Evolutionary conservation across 1,284 basidiomycete species (phyloP), one percentile per base, ranked within the genome.

Genomic region (Melanopsichium pennsylvanicum): DNA sequence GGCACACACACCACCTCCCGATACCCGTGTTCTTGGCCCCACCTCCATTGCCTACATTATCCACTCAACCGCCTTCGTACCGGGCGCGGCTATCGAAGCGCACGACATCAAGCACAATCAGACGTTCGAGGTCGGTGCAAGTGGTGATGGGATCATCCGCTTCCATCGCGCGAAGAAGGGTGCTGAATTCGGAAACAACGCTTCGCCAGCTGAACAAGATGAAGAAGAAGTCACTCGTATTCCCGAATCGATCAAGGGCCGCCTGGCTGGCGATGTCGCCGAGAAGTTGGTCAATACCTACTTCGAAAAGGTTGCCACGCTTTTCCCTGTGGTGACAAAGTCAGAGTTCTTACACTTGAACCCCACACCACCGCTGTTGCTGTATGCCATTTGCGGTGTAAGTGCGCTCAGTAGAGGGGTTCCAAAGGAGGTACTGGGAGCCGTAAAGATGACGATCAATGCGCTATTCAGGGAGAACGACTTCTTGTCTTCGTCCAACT

Each of bases 381-480:
- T 97, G 21, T 96, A 97, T 81, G 88, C 91, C 32, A 93, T 97
- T 80, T 96, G 93, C 82, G 88, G 92, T 31, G 88, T 95, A 19
- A 90, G 93, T 5, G 92, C 93, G 11, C 88, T 92, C 34, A 86
- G 89, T 55, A 86, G 93, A 44, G 88, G 92, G 49, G 89, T 92
- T 4, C 90, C 93, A 0, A 88, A 90, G 70, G 85, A 86, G 47
- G 86, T 94, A 8, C 88, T 97, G 31, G 87, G 93, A 52, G 87
- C 89, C 9, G 90, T 97, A 71, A 93, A 94, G 78, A 86, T 85
- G 47, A 85, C 94, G 35, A 89, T 98, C 80, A 77, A 80, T 15
- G 67, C 57, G 32, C 54, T 76, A 3, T 76, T 82, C 25, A 89
- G 92, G 81, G 86, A 87, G 38, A 92, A 95, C 57, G 94, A 97